These are phyloP conservation scores for Eutrema salsugineum DNA, from an alignment of 441 rosid species.

Conservation along the genomic window DNA sequence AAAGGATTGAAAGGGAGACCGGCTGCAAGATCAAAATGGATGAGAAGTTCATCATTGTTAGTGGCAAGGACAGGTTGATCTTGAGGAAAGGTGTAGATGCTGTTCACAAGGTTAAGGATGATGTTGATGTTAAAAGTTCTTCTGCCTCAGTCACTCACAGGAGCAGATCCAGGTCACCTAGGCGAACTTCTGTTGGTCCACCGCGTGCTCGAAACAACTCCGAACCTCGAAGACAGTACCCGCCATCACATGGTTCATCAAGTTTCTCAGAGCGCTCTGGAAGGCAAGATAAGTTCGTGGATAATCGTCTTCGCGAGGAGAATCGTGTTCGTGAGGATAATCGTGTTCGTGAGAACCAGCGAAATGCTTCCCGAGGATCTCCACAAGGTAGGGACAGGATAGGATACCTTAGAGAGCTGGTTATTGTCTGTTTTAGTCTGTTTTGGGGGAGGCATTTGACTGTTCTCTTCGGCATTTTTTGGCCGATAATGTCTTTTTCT, in stretches of 20 bases:
- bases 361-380: slow-evolving; percentile 69
- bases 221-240: slow-evolving; percentile 62
- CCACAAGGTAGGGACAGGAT: slow-evolving; percentile 98
- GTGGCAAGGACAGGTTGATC: slow-evolving; percentile 90
- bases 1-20: slow-evolving; percentile 72
- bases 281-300: slow-evolving; percentile 61
- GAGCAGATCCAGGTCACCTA: slow-evolving; percentile 88
- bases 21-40: slow-evolving; percentile 93
- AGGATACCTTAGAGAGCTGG: slow-evolving; percentile 63
- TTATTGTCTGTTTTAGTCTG: slow-evolving; percentile 43
- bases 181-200: slow-evolving; percentile 56
- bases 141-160: slow-evolving; percentile 57
- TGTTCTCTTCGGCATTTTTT: slow-evolving; percentile 6
- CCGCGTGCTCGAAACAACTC: slow-evolving; percentile 55
- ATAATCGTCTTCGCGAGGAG: slow-evolving; percentile 25
- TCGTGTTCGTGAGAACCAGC: slow-evolving; percentile 55
- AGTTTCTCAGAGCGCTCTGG: slow-evolving; percentile 63
- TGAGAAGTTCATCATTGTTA: slow-evolving; percentile 88
- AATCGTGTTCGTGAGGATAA: slow-evolving; percentile 59
- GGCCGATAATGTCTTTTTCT: slow-evolving; percentile 33
- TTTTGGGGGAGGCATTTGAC: slow-evolving; percentile 37
- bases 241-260: slow-evolving; percentile 48
- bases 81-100: slow-evolving; percentile 96
- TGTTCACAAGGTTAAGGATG: slow-evolving; percentile 81
- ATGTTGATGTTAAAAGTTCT: slow-evolving; percentile 58